Evolutionary conservation across 129 eudicot species (phyloP), one percentile per base, ranked within the genome.

Genomic region (Arctium minus): DNA sequence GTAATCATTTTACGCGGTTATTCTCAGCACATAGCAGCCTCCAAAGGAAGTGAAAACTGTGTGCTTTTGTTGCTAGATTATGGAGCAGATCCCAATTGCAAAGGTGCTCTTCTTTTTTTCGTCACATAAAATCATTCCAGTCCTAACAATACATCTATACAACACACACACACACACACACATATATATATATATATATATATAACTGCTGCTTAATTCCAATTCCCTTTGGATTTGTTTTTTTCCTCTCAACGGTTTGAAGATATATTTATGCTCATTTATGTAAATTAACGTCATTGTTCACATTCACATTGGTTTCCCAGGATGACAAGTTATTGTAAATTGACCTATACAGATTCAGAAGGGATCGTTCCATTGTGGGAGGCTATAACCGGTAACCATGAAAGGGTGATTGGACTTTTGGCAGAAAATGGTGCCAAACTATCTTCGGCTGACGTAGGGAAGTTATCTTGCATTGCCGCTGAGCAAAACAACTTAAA

Each of bases 11-110:
- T 15, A 4, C n/a, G 75, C 38, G 48, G 70, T 38, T 84, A n/a
- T 72, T 75, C 35, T 74, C 97, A 96, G 99, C 99, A 96, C 77
- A 89, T 96, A 80, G 99, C 99, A 18, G 98, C 99, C 8, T 86
- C 99, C 33, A 89, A 93, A 85, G 99, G 99, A 86, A 86, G 81
- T 60, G 94, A 91, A 22, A 92, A 96, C 73, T 96, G 98, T 73
- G 99, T 93, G 84, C 92, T 89, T 76, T 91, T 93, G 72, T 86
- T 96, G 42, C 90, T 96, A 18, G 99, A 93, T 74, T 96, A 81
- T 78, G 97, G 98, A 32, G 99, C 96, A 46, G 97, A 91, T 85
- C 90, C 96, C 42, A 90, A 93, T 81, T 86, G 90, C 81, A 83
- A 86, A 92, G 98, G 98, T 94, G 79, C 9, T 70, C 33, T 32